Conservation (phyloP, 257 asterid species). For the Ehretia macrophylla region DNA sequence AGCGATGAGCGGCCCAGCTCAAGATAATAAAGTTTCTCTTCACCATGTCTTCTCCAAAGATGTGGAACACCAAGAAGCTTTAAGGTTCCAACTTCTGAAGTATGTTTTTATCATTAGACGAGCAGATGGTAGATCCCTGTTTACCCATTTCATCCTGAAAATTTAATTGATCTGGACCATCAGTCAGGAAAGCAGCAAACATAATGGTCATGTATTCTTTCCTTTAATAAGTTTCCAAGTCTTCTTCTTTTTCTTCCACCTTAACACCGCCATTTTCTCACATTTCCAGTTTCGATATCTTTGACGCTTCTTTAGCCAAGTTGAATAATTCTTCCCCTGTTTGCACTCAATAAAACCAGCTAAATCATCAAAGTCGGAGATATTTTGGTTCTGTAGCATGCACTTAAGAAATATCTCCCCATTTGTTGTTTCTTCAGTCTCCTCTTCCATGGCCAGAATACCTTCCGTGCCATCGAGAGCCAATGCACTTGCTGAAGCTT, state of each 20-base stretch:
- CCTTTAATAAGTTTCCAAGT: constrained; percentile 38
- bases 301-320: constrained; percentile 59
- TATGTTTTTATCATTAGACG: no score
- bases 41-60: neutral
- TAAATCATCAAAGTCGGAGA: constrained; percentile 45
- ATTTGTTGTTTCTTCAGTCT: constrained; percentile 52
- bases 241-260: constrained; percentile 64
- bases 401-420: constrained; percentile 65
- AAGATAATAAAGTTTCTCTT: neutral
- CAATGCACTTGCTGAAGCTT: constrained; percentile 17
- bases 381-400: constrained; percentile 14
- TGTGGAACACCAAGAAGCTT: no score
- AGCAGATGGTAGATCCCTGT: no score
- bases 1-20: no score
- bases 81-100: no score
- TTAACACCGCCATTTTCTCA: constrained; percentile 49
- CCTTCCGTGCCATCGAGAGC: constrained; percentile 16
- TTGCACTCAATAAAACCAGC: constrained; percentile 63
- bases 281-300: constrained; percentile 49
- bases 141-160: neutral
- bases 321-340: constrained; percentile 59
- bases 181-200: neutral
- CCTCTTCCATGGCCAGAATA: constrained; percentile 44
- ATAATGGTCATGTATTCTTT: constrained; percentile 14
- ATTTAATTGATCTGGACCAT: neutral